These are phyloP conservation scores for Penicillium diatomitis DNA, from an alignment of 495 filamentous ascomycete species.

Conservation along the genomic window DNA sequence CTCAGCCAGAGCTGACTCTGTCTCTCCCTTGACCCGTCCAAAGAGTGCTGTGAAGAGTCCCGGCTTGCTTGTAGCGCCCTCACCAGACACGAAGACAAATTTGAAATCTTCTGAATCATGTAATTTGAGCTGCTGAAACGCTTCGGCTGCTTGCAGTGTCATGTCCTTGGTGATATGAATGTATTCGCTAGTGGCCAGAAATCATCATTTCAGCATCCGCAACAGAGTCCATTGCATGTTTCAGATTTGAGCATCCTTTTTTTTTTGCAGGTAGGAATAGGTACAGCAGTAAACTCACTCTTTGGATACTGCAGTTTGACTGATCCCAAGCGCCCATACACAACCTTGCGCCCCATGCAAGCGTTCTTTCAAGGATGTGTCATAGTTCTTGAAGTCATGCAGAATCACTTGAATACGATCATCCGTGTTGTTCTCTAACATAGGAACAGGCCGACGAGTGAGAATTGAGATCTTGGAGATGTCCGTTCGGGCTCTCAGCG, in stretches of 20 bases:
- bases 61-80: conserved; percentile 38
- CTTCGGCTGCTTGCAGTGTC: conserved; percentile 49
- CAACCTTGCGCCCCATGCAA: conserved; percentile 55
- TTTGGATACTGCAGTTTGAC: conserved; percentile 46
- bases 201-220: background rate
- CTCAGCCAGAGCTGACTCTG: conserved; percentile 44
- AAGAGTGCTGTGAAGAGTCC: conserved; percentile 46
- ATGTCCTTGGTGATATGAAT: conserved; percentile 57
- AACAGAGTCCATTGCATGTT: no score
- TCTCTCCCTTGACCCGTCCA: conserved; percentile 52
- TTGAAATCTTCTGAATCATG: conserved; percentile 37
- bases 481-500: conserved; percentile 48
- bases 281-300: conserved; percentile 34
- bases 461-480: conserved; percentile 59
- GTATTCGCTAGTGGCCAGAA: conserved; percentile 45
- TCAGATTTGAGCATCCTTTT: background rate
- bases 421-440: conserved; percentile 52
- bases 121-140: conserved; percentile 42
- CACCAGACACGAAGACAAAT: conserved; percentile 63
- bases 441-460: conserved; percentile 52
- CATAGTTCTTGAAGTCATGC: conserved; percentile 55
- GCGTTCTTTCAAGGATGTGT: conserved; percentile 43
- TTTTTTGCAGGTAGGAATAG: background rate
- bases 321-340: conserved; percentile 64
- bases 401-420: conserved; percentile 48